Conservation (phyloP, 2,329 filamentous ascomycete species). For the Colletotrichum tabaci region DNA sequence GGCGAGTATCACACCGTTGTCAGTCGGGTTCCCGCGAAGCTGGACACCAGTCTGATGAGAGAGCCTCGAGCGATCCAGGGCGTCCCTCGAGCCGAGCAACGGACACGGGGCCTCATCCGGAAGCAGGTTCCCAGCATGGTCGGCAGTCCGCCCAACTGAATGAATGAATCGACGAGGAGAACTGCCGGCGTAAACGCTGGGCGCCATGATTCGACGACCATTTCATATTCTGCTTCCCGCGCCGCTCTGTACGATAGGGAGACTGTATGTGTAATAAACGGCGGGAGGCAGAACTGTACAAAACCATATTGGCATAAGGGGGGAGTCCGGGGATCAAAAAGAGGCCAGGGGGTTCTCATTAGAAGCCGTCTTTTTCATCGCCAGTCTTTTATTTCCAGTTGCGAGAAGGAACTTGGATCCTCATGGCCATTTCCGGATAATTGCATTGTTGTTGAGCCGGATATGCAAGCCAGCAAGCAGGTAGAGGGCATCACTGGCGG, state of each 20-base stretch:
- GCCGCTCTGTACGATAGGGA: constrained; percentile 36
- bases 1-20: constrained; percentile 74
- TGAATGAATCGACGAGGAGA: constrained; percentile 22
- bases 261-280: constrained; percentile 41
- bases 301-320: constrained; percentile 36
- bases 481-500: constrained; percentile 27
- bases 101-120: constrained; percentile 65
- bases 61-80: constrained; percentile 93
- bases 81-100: constrained; percentile 75
- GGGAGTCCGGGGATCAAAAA: constrained; percentile 40
- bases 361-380: constrained; percentile 23
- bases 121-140: constrained; percentile 70
- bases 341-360: constrained; percentile 33
- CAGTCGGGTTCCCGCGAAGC: constrained; percentile 81
- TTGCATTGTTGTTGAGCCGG: constrained; percentile 37
- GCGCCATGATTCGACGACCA: constrained; percentile 39
- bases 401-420: constrained; percentile 39
- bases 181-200: constrained; percentile 12
- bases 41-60: constrained; percentile 91
- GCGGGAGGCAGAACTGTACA: constrained; percentile 41
- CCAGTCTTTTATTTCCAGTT: constrained; percentile 25
- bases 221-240: constrained; percentile 27
- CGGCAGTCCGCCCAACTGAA: constrained; percentile 54
- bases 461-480: constrained; percentile 31
- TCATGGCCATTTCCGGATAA: constrained; percentile 39